Percentiles rank a stretch among this genome's conserved stretches.
Conservation (phyloP, 192 early-diverging fungal species). For the Backusella luteola region DNA sequence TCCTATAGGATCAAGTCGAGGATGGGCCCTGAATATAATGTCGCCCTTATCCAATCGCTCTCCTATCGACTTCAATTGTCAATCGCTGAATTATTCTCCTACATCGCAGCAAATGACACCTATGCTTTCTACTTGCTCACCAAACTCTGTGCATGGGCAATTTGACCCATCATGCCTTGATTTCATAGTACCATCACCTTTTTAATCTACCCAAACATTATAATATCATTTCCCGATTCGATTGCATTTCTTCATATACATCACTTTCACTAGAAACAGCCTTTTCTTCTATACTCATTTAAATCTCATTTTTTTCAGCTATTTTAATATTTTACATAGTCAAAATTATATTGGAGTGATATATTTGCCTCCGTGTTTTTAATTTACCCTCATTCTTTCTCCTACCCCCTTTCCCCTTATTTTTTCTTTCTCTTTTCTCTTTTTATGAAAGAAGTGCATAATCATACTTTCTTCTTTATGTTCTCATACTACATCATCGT, state of each 20-base stretch:
- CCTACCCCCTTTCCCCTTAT: not conserved
- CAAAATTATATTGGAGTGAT: conserved; percentile 4
- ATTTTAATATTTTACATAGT: not conserved
- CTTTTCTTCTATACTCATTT: not conserved
- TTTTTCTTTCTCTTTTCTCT: not conserved
- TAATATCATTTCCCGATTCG: not conserved
- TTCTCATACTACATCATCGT: not conserved
- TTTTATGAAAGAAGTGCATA: conserved; percentile 6
- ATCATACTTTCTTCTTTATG: conserved; percentile 2
- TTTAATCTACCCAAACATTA: not conserved
- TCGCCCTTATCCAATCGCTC: not conserved
- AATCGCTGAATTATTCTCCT: not conserved
- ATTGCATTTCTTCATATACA: not conserved
- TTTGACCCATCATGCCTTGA: not conserved
- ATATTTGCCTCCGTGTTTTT: not conserved
- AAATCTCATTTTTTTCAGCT: not conserved
- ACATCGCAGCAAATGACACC: conserved; percentile 13
- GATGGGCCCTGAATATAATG: not conserved
- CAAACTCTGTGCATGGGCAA: not conserved
- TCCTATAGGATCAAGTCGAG: conserved; percentile 1
- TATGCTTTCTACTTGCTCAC: conserved; percentile 9
- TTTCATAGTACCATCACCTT: not conserved
- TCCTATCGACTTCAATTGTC: not conserved
- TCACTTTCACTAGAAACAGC: not conserved
- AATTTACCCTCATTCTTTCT: conserved; percentile 6